A percentile compares a stretch with the other conserved stretches of the same genome.
Conservation (phyloP, 2,329 filamentous ascomycete species). For the Hyphodiscus sp. region DNA sequence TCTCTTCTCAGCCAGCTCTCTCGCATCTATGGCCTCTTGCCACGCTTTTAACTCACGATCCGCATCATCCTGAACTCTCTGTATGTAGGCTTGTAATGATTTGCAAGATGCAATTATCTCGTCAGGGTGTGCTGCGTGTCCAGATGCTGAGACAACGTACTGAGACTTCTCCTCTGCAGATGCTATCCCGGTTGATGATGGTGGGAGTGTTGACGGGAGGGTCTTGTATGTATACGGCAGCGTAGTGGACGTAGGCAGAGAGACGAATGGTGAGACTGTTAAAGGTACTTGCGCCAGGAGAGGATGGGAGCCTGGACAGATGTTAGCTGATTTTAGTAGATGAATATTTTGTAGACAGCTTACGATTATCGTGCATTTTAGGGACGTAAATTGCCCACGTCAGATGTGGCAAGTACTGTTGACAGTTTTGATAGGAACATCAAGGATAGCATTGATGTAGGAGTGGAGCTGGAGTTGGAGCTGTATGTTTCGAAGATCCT, state of each 20-base stretch:
- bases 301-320: conserved; percentile 62
- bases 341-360: not conserved
- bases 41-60: conserved; percentile 61
- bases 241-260: conserved; percentile 80
- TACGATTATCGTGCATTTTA: conserved; percentile 28
- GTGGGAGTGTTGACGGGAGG: conserved; percentile 79
- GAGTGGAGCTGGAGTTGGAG: no score
- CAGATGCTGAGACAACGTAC: conserved; percentile 73
- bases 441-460: no score
- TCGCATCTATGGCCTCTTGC: conserved; percentile 56
- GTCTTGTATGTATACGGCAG: conserved; percentile 93
- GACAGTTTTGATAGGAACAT: no score
- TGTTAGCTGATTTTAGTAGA: not conserved
- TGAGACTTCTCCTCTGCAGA: conserved; percentile 44
- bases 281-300: conserved; percentile 88
- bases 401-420: not conserved
- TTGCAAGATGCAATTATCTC: conserved; percentile 79
- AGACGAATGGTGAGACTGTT: conserved; percentile 90
- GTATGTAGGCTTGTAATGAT: conserved; percentile 69
- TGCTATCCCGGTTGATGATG: conserved; percentile 53
- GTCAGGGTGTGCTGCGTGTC: conserved; percentile 78
- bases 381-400: not conserved
- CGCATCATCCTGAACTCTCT: conserved; percentile 61
- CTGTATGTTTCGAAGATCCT: no score
- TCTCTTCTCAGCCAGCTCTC: conserved; percentile 73